Conservation (phyloP, 768 basidiomycete species). For the Suillus variegatus region DNA sequence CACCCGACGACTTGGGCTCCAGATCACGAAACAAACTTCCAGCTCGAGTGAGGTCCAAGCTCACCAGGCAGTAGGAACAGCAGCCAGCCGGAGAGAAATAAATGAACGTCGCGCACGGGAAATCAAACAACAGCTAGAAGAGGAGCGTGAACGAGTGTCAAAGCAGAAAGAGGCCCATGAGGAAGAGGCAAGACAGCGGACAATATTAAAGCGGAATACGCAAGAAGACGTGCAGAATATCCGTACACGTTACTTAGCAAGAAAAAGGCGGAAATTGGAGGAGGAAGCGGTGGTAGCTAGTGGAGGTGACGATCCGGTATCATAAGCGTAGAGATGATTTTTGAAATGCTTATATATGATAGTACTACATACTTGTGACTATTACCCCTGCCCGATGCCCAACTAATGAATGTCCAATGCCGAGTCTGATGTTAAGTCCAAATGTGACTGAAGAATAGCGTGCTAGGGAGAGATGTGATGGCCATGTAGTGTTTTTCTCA, state of each 20-base stretch:
- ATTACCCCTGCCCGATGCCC: not conserved
- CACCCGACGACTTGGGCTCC: slow-evolving; percentile 66
- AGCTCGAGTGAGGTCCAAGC: slow-evolving; percentile 38
- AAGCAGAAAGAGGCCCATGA: slow-evolving; percentile 60
- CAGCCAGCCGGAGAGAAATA: slow-evolving; percentile 79
- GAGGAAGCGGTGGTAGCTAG: slow-evolving; percentile 18
- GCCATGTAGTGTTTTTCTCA: slow-evolving; percentile 37
- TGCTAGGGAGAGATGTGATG: slow-evolving; percentile 2
- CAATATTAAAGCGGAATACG: slow-evolving; percentile 74
- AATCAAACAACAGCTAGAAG: slow-evolving; percentile 76
- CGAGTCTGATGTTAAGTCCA: not conserved
- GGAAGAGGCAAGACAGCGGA: slow-evolving; percentile 63
- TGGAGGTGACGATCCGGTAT: slow-evolving; percentile 15
- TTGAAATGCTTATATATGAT: not conserved
- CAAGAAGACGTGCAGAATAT: slow-evolving; percentile 75
- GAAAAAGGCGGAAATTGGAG: slow-evolving; percentile 80
- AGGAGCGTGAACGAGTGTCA: slow-evolving; percentile 63
- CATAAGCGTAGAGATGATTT: slow-evolving; percentile 1
- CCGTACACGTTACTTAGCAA: slow-evolving; percentile 69
- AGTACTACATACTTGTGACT: not conserved
- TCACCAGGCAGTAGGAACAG: slow-evolving; percentile 82
- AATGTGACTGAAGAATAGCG: not conserved
- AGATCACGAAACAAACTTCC: slow-evolving; percentile 23
- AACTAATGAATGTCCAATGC: slow-evolving; percentile 7
- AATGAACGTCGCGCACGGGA: slow-evolving; percentile 81